Conservation (phyloP, 1,139 yeast genomes). For the Saccharomycopsis hybrid region DNA sequence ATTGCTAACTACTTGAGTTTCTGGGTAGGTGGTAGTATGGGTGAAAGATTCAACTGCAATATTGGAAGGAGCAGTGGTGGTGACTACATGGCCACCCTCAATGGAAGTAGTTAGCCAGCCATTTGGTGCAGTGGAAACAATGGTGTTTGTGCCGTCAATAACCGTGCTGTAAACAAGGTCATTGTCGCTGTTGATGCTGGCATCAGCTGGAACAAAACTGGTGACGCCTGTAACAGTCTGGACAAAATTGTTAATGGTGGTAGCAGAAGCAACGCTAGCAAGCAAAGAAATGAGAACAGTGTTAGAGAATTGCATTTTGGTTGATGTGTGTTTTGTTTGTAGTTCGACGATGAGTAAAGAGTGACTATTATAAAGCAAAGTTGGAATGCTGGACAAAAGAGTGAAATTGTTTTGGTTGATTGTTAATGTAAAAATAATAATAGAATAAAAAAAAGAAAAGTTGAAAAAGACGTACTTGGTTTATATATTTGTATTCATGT, state of each 20-base stretch:
- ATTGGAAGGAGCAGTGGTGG: conserved; percentile 19
- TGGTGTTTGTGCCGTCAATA: conserved; percentile 13
- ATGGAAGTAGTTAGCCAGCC: conserved; percentile 16
- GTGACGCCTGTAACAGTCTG: conserved; percentile 15
- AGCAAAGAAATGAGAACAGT: background rate
- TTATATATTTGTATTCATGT: too few relatives aligned
- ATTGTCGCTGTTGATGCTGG: conserved; percentile 14
- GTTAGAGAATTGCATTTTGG: background rate
- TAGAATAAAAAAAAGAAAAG: too few relatives aligned
- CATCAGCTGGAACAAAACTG: conserved; percentile 17
- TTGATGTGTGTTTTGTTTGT: too few relatives aligned
- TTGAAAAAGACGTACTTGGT: too few relatives aligned
- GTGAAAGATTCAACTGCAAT: conserved; percentile 11
- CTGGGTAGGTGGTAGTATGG: conserved; percentile 11
- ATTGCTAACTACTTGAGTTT: conserved; percentile 7
- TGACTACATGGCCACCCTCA: conserved; percentile 13
- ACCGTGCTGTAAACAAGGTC: conserved; percentile 18
- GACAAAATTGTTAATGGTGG: conserved; percentile 9
- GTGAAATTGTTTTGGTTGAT: too few relatives aligned
- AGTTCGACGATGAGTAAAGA: too few relatives aligned
- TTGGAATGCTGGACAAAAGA: too few relatives aligned
- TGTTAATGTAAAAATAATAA: too few relatives aligned
- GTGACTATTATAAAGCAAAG: too few relatives aligned
- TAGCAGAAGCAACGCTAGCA: conserved; percentile 3
- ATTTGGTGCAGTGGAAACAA: conserved; percentile 8